Evolutionary conservation across 441 rosid genomes (phyloP), one percentile per base, ranked within the genome.

Genomic region (Raphanus hybrid): DNA sequence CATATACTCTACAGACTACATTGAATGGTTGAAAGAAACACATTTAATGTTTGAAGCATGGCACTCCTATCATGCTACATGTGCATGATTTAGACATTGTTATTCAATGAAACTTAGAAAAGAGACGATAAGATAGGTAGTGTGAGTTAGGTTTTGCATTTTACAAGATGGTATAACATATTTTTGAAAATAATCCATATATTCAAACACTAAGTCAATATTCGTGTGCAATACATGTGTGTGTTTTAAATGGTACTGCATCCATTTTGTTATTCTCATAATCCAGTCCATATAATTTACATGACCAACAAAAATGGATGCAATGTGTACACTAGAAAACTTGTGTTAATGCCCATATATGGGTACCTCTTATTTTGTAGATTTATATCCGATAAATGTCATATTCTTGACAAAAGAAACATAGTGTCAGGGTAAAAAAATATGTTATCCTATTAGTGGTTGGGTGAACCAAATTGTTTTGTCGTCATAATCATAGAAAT

Each of bases 401-500:
- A 58, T 23, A 23, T 59, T 26, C n/a, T 2, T 11, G 4, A 9
- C 45, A 41, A 26, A 11, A 26, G 20, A 9, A 18, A 9, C 29
- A 50, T 15, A 18, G 16, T 23, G 43, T 9, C 1, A 43, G 14
- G n/a, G 50, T 43, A 14, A 41, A 26, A 14, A 54, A 52, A 67
- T 8, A 29, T 11, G 32, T 16, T 26, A 64, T 20, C 27, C 55
- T 14, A 54, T 54, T 11, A 41, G 67, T 74, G 20, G 66, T 75
- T 41, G 35, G 15, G 39, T 43, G 18, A 67, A 67, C 12, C 20
- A 29, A 58, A 65, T 59, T 32, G 34, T 43, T 12, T 8, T 32
- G 57, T 20, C 23, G 78, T 75, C 68, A 5, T 12, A 45, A 67
- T 75, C 73, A 43, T 16, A 11, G 8, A 66, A 35, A 39, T 57